Conservation (phyloP, 2,329 filamentous ascomycete species). For the Clathrospora elynae region DNA sequence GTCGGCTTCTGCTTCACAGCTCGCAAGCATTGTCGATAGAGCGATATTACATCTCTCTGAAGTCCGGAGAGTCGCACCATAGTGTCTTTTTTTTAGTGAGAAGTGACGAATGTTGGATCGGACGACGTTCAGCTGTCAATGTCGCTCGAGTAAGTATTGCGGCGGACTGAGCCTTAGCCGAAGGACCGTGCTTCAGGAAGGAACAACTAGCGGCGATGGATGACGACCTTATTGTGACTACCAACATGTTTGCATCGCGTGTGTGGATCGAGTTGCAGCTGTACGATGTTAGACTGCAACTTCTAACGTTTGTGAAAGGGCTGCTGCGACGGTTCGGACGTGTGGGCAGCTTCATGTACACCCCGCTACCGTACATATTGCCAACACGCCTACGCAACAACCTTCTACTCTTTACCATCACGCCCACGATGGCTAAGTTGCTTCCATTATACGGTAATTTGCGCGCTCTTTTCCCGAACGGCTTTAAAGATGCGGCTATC, state of each 20-base stretch:
- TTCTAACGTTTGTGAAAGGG: no score
- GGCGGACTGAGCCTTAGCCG: not conserved
- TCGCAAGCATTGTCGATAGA: slow-evolving; percentile 86
- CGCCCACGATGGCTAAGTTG: no score
- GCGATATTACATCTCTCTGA: slow-evolving; percentile 83
- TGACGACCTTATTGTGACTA: slow-evolving; percentile 5
- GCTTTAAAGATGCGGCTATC: no score
- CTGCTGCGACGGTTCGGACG: no score
- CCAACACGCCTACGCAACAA: no score
- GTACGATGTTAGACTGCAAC: no score
- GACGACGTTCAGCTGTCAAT: not conserved
- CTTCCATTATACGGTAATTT: no score
- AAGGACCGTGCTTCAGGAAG: slow-evolving; percentile 6
- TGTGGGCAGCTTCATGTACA: no score
- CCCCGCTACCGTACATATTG: no score
- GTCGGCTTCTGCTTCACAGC: slow-evolving; percentile 79
- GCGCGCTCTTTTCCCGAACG: no score
- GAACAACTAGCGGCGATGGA: slow-evolving; percentile 11
- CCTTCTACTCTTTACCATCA: no score
- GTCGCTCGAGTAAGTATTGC: not conserved
- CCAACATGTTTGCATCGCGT: slow-evolving; percentile 1
- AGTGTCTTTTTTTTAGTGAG: not conserved
- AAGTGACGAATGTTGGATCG: not conserved
- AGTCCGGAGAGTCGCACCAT: slow-evolving; percentile 73
- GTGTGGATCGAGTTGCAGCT: not conserved